Conservation (phyloP, 257 asterid genomes). For the Solanum chiquidenum region DNA sequence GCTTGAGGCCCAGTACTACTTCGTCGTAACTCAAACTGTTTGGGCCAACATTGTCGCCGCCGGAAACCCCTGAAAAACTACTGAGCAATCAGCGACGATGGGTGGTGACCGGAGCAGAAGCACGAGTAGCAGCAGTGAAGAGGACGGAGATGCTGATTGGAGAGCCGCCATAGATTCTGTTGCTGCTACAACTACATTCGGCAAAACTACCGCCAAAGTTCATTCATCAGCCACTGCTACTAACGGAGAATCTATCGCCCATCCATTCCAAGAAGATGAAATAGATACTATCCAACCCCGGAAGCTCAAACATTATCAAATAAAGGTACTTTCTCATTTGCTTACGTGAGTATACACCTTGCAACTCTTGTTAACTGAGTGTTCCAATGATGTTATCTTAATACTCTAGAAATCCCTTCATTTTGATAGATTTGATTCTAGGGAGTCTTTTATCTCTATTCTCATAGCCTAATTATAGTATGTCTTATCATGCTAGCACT, state of each 20-base stretch:
- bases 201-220: background rate
- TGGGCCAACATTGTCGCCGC: background rate
- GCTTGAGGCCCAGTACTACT: background rate
- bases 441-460: background rate
- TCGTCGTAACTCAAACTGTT: background rate
- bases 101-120: slow-evolving; percentile 14
- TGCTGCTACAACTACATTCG: slow-evolving; percentile 23
- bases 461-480: background rate
- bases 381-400: background rate
- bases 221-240: background rate
- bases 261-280: slow-evolving; percentile 14
- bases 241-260: background rate
- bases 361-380: background rate
- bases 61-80: background rate
- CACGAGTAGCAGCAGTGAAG: slow-evolving; percentile 47
- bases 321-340: slow-evolving; percentile 30
- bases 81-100: slow-evolving; percentile 13
- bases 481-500: background rate
- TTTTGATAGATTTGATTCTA: background rate
- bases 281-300: slow-evolving; percentile 25
- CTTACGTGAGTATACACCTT: background rate
- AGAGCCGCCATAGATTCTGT: slow-evolving; percentile 73
- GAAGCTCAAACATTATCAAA: slow-evolving; percentile 56
- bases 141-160: slow-evolving; percentile 84
- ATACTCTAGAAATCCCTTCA: background rate